These are phyloP conservation scores for Cystobasidium pallidum DNA, from an alignment of 1,284 basidiomycete species.

Conservation along the genomic window DNA sequence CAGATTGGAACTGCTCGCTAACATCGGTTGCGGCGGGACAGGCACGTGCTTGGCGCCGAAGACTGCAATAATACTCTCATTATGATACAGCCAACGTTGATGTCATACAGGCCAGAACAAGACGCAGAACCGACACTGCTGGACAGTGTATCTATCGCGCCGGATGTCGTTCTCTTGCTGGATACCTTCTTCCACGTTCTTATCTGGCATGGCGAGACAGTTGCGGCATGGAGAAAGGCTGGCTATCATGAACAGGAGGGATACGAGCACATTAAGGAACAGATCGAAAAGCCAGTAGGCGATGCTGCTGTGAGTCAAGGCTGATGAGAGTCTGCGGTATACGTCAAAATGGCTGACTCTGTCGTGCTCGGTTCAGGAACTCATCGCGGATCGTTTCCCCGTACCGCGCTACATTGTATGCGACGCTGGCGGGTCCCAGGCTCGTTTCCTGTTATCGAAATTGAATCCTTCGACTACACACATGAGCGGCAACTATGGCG, in stretches of 20 bases:
- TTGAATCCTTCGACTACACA: slow-evolving; percentile 98
- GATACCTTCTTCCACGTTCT: slow-evolving; percentile 99
- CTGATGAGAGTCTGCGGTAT: not conserved
- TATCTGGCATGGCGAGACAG: slow-evolving; percentile 97
- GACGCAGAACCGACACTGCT: slow-evolving; percentile 89
- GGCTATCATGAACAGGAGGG: slow-evolving; percentile 99
- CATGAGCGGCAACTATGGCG: slow-evolving; percentile 77
- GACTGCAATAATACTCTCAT: slow-evolving; percentile 99
- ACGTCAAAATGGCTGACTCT: not conserved
- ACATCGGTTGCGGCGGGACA: too few species aligned
- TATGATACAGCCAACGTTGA: slow-evolving; percentile 99
- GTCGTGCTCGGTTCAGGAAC: slow-evolving; percentile 64
- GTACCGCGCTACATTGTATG: slow-evolving; percentile 98
- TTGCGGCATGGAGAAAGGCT: slow-evolving; percentile 98
- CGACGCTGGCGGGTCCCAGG: slow-evolving; percentile 96
- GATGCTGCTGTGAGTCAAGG: slow-evolving; percentile 60
- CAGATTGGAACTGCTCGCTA: not conserved
- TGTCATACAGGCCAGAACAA: slow-evolving; percentile 96
- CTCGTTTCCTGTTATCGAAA: slow-evolving; percentile 93
- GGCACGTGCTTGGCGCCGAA: slow-evolving; percentile 94
- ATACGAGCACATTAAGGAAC: slow-evolving; percentile 96
- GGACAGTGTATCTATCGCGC: slow-evolving; percentile 96
- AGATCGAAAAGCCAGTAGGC: slow-evolving; percentile 77
- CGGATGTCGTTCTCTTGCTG: slow-evolving; percentile 94
- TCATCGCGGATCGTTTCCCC: slow-evolving; percentile 92